These are phyloP conservation scores for Pisolithus microcarpus DNA, from an alignment of 768 basidiomycete genomes.

Conservation along the genomic window DNA sequence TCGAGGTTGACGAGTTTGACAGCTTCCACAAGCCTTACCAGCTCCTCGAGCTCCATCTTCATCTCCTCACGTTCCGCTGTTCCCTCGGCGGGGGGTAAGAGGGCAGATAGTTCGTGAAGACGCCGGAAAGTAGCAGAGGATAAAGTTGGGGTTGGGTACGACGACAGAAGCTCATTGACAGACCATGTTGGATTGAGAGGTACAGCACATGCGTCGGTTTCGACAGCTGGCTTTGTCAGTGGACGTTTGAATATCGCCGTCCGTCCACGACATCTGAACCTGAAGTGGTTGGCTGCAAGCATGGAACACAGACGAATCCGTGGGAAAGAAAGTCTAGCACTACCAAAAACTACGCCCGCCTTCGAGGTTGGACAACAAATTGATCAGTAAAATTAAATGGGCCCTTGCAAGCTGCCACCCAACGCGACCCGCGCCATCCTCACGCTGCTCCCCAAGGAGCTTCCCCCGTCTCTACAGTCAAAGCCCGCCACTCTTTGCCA, in stretches of 20 bases:
- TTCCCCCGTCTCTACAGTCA: conserved; percentile 54
- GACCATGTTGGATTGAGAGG: conserved; percentile 74
- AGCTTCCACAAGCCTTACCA: conserved; percentile 74
- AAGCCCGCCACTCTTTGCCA: conserved; percentile 63
- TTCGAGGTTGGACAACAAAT: not conserved
- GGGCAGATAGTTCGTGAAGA: conserved; percentile 67
- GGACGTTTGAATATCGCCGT: not conserved
- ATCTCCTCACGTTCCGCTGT: conserved; percentile 45
- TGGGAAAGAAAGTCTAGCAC: conserved; percentile 2
- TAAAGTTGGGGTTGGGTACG: conserved; percentile 64
- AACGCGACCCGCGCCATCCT: conserved; percentile 32
- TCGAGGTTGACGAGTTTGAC: conserved; percentile 54
- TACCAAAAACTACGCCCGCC: too few relatives aligned
- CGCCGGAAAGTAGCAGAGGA: conserved; percentile 49
- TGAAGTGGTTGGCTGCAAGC: not conserved
- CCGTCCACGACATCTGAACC: not conserved
- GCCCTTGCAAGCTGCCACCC: not conserved
- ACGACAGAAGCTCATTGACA: conserved; percentile 65
- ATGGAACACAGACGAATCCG: not conserved
- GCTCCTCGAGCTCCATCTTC: conserved; percentile 58
- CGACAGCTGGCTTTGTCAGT: conserved; percentile 8
- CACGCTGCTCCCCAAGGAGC: conserved; percentile 48
- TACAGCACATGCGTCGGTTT: conserved; percentile 55
- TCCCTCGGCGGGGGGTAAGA: conserved; percentile 55
- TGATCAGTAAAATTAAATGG: not conserved